Conservation (phyloP, 352 stramenopile genomes). For the Phytophthora pini region DNA sequence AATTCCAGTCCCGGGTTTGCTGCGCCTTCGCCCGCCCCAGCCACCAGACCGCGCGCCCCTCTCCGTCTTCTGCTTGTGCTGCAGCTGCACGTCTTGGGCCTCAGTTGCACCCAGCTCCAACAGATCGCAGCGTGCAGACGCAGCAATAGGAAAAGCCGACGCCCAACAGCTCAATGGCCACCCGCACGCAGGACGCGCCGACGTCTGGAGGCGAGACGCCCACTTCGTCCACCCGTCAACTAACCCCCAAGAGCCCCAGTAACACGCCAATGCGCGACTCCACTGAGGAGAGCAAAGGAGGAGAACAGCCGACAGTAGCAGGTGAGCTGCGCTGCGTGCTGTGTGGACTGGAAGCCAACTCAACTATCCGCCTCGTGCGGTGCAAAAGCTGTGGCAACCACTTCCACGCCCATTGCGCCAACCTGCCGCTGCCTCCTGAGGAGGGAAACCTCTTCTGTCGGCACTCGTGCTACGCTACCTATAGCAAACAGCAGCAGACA, state of each 20-base stretch:
- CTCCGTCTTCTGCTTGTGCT: slow-evolving; percentile 2
- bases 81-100: slow-evolving; percentile 4
- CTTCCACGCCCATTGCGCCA: slow-evolving; percentile 77
- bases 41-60: not conserved
- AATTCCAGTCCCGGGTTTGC: not conserved
- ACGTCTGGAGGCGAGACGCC: slow-evolving; percentile 3
- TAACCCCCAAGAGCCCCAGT: slow-evolving; percentile 9
- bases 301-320: not conserved
- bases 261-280: slow-evolving; percentile 14
- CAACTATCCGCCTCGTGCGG: slow-evolving; percentile 48
- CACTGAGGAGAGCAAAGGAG: slow-evolving; percentile 12
- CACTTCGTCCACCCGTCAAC: slow-evolving; percentile 7
- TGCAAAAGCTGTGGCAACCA: slow-evolving; percentile 56
- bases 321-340: slow-evolving; percentile 32
- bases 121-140: not conserved
- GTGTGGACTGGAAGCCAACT: slow-evolving; percentile 30
- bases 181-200: slow-evolving; percentile 18
- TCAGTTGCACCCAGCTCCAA: not conserved
- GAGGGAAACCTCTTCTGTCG: slow-evolving; percentile 74
- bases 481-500: slow-evolving; percentile 39
- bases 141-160: slow-evolving; percentile 4
- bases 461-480: slow-evolving; percentile 67
- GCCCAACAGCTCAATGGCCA: slow-evolving; percentile 23
- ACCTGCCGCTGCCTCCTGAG: slow-evolving; percentile 65
- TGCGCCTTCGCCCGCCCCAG: not conserved